Evolutionary conservation across 805 yeast genomes (phyloP).

Genomic region (Suhomyces sp.): DNA sequence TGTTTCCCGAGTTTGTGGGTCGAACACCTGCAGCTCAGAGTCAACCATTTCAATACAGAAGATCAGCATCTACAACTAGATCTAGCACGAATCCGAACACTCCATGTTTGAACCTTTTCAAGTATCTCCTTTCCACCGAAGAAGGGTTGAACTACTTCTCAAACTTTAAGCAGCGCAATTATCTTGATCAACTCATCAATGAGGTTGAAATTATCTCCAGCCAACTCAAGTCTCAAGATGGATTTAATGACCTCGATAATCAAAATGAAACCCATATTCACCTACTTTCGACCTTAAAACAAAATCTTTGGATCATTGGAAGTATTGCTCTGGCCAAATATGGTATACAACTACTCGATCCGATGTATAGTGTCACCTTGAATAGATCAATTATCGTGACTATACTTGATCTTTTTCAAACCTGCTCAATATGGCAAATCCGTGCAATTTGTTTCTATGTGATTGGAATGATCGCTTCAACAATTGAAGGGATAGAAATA

Average conservation of each 20-base stretch:
- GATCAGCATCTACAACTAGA: too few species aligned
- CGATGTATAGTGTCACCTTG: slow-evolving; percentile 23
- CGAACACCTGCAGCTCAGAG: background rate
- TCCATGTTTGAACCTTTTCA: slow-evolving; percentile 51
- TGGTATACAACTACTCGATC: slow-evolving; percentile 55
- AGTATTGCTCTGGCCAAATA: slow-evolving; percentile 69
- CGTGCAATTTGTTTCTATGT: slow-evolving; percentile 77
- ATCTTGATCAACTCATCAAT: slow-evolving; percentile 36
- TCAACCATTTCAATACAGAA: too few species aligned
- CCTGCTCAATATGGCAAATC: slow-evolving; percentile 50
- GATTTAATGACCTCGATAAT: slow-evolving; percentile 16
- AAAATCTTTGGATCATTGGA: slow-evolving; percentile 85
- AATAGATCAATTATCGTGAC: slow-evolving; percentile 36
- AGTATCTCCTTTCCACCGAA: slow-evolving; percentile 73
- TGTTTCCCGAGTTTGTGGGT: slow-evolving; percentile 3
- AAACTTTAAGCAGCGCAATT: slow-evolving; percentile 39
- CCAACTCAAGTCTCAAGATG: slow-evolving; percentile 15
- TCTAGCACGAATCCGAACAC: background rate
- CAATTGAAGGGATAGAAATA: slow-evolving; percentile 79
- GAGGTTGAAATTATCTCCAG: slow-evolving; percentile 17
- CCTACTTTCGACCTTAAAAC: slow-evolving; percentile 47
- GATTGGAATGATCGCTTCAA: slow-evolving; percentile 69
- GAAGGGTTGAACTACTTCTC: slow-evolving; percentile 71
- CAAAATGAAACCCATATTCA: slow-evolving; percentile 28
- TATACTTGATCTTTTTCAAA: slow-evolving; percentile 43